Base-by-base conservation (phyloP, 768 basidiomycete genomes). In the Phanerochaete sordida region DNA sequence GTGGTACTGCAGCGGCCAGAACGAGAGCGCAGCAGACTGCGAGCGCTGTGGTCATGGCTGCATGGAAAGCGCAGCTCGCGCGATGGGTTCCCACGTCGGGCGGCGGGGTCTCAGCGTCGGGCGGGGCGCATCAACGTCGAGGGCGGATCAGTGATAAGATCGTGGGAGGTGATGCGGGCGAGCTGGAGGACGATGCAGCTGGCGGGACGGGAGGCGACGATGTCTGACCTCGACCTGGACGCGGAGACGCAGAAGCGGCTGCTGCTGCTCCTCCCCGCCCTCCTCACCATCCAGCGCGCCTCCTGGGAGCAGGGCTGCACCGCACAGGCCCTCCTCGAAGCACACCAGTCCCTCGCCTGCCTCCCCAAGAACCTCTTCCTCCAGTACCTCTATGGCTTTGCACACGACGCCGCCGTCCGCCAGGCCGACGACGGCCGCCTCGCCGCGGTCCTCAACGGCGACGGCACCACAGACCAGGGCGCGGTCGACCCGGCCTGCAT, bases 271-370 rank as follows among this genome's bases (percentile, higher is more conserved):
- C 57, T 65, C 23, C 62, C 62, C 9, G 62, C 64, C 0, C 57
- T 67, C 3, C 61, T 67, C 12, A 43, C 66, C 2, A 58, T 45
- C 3, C 64, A 65, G 49, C 64, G 64, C 9, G 57, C 67, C 4
- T 66, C 67, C 12, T 66, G 67, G 65, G 67, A 68, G 56, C 65
- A 68, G 51, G 67, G 67, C 1, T 33, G 49, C 27, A 59, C 65
- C 28, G 65, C 65, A 1, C 67, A 68, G 47, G 64, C 67, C 19
- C 27, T 68, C 2, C 62, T 66, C 19, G 65, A 68, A 45, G 53
- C 44, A 3, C 58, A 64, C 37, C 62, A 52, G 8, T 49, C 52
- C 31, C 26, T 56, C 21, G 27, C 46, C 9, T 48, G 23, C 47
- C 27, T 53, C 1, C 57, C 56, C 43, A 49, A 61, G 44, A 48